Evolutionary conservation across 306 rosid genomes (phyloP).

Genomic region (Vigna angularis): DNA sequence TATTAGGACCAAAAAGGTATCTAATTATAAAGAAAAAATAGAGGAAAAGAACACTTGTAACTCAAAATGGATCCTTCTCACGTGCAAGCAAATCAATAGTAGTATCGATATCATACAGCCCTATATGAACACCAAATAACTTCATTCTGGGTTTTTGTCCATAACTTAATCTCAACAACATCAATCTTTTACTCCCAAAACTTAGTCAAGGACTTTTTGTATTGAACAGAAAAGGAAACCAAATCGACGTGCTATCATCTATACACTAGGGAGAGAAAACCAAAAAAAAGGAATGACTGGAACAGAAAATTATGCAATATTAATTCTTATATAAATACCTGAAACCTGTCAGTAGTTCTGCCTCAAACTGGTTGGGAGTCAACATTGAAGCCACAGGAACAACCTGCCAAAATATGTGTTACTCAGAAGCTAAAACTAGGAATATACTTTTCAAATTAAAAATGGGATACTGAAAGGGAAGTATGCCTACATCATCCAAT

Average conservation of each 20-base stretch:
- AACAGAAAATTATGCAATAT: conserved; percentile 27
- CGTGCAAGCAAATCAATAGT: conserved; percentile 1
- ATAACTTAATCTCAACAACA: conserved; percentile 12
- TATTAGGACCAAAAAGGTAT: too few relatives aligned
- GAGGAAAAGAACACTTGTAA: background rate
- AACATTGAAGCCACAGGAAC: conserved; percentile 96
- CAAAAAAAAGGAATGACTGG: background rate
- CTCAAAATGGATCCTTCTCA: conserved; percentile 8
- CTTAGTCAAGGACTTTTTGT: background rate
- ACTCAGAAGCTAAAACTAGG: conserved; percentile 43
- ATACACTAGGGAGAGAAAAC: background rate
- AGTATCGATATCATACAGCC: conserved; percentile 14
- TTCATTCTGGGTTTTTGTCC: background rate
- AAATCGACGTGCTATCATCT: conserved; percentile 8
- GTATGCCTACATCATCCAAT: background rate
- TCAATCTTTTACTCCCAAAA: conserved; percentile 15
- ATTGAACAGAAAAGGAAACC: conserved; percentile 22
- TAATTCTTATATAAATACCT: conserved; percentile 60
- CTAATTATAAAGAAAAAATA: background rate
- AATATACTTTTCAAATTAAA: conserved; percentile 15
- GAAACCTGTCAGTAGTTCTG: conserved; percentile 79
- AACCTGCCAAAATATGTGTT: conserved; percentile 61
- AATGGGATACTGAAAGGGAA: background rate
- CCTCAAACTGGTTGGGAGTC: conserved; percentile 98
- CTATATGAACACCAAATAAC: conserved; percentile 1